Percentiles rank a stretch among this genome's conserved stretches.
Evolutionary conservation across 75 land plant genomes (phyloP).

Genomic region (Larix kaempferi): DNA sequence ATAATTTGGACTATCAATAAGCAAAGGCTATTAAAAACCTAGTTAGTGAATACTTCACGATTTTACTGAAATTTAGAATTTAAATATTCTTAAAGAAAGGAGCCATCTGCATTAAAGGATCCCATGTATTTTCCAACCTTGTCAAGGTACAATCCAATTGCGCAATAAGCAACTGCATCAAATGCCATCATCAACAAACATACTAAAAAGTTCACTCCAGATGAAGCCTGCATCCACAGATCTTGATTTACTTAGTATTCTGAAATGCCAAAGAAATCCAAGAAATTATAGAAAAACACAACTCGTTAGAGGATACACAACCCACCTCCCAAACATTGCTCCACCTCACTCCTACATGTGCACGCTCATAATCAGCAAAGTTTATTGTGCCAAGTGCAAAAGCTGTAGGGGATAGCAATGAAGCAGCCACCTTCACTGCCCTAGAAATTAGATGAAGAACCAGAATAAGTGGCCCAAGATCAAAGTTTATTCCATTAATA

Average conservation of each 20-base stretch:
- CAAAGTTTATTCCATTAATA: neutral
- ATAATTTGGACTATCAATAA: neutral
- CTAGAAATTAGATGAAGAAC: constrained; percentile 19
- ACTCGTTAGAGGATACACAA: constrained; percentile 8
- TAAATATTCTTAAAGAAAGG: neutral
- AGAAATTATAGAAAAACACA: constrained; percentile 2
- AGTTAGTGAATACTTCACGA: neutral
- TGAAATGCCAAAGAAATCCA: neutral
- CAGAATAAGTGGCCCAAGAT: neutral
- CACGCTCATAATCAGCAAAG: constrained; percentile 88
- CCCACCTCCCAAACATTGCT: constrained; percentile 78
- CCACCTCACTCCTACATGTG: constrained; percentile 85
- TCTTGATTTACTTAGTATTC: neutral
- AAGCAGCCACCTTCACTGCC: constrained; percentile 61
- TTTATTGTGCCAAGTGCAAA: constrained; percentile 81
- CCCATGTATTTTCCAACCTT: constrained; percentile 40
- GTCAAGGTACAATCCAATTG: constrained; percentile 55
- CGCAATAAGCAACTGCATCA: constrained; percentile 48
- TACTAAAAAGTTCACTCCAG: constrained; percentile 72
- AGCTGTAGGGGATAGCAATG: constrained; percentile 78
- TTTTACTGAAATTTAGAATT: neutral
- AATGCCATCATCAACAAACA: constrained; percentile 67
- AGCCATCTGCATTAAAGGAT: neutral
- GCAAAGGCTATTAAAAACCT: neutral
- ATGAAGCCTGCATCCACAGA: constrained; percentile 48